Base-by-base conservation (phyloP, 768 basidiomycete species). In the Termitomyces sp. region DNA sequence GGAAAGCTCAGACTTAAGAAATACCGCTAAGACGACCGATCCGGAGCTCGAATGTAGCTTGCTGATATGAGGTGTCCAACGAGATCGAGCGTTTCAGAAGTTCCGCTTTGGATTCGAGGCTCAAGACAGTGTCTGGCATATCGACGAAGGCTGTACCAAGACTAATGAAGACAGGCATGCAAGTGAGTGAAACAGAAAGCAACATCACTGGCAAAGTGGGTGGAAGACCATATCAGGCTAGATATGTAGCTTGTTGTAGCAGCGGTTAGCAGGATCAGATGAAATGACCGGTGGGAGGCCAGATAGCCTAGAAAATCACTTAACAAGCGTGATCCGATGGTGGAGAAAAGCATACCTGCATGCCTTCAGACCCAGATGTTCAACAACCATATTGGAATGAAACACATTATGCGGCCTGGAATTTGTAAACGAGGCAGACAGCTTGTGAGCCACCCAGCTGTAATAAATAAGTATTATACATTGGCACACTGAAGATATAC, bases 311-410 rank as follows among this genome's bases (percentile, higher is more conserved):
- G 41, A 28, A 15, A 37, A 37, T 26, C 33, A 19, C 43, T 44
- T 28, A 33, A 31, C 15, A 26, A 45, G n/a, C n/a, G 26, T 40
- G 30, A 41, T 23, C 49, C 41, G 23, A n/a, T 11, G 40, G 28
- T 9, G 12, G 9, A 7, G 15, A n/a, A 41, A 7, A 15, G 14
- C 51, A 41, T 61, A 78, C 76, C 17, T 66, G 64, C 5, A 61
- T 55, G 8, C 62, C 43, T 17, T 73, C 75, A 33, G 69, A 61
- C 49, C 77, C 62, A 10, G 60, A 64, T 3, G 78, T 78, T 23
- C 21, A 80, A 63, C 19, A 77, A 60, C 75, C 76, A 80, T 26
- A 78, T 70, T 1, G 76, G 73, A n/a, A 77, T 65, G 55, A 80
- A 79, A 57, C 75, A 76, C 10, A 74, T 72, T 48, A 80, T 78